Base-by-base conservation (phyloP, 1,139 yeast genomes). In the Candida labiduridarum region DNA sequence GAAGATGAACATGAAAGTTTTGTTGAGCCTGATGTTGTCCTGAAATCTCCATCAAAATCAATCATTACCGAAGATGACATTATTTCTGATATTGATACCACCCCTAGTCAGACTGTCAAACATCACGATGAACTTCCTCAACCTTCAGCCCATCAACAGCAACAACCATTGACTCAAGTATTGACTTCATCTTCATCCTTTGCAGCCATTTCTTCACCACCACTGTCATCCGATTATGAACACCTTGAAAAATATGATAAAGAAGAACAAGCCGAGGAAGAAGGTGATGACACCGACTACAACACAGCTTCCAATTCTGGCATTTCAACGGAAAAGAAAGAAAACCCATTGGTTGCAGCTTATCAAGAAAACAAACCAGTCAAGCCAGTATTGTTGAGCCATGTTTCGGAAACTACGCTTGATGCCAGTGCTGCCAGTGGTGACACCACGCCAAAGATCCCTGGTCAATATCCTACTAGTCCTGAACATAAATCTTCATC, bases 151-250 rank as follows among this genome's bases (percentile, higher is more conserved):
- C 31, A 31, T 14, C 43, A 41, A 11, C 30, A 31, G 6, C 44
- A 41, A 5, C 49, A 48, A 36, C 34, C 45, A 16, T 51, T 52
- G 33, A 47, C 54, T 36, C 70, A 69, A 36, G 72, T 69, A 3
- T 64, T 64, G 51, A 70, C 78, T 2, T 56, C 72, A 1, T 61
- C 64, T 7, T 72, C 78, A 1, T 73, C 79, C 4, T 75, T 70
- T 62, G 78, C 79, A 12, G 78, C 78, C 7, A 72, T 75, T 19
- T 72, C 78, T 11, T 52, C 55, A n/a, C 58, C 57, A 25, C 56
- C 57, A 25, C 43, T 48, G 11, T 50, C 55, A 15, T 48, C 68
- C 2, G 64, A 57, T 42, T 56, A 59, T 14, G 67, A 64, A 47
- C 51, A 60, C 33, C 49, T 62, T 19, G 56, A 55, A 46, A 50